Evolutionary conservation across 1,284 basidiomycete species (phyloP).

Genomic region (Wallemia hederae): DNA sequence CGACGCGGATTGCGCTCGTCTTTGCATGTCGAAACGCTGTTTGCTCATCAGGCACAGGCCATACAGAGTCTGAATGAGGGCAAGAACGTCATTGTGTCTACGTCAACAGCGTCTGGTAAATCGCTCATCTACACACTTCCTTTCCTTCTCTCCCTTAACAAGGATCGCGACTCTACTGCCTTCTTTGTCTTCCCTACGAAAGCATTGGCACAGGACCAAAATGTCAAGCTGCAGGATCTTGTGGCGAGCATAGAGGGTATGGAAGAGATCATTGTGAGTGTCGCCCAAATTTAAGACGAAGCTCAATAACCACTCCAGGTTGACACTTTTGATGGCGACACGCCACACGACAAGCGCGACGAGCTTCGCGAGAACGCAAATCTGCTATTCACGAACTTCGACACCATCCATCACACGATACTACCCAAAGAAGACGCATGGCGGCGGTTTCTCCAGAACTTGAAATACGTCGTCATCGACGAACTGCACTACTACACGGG

Average conservation of each 20-base stretch:
- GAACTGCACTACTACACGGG: conserved; percentile 54
- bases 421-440: conserved; percentile 57
- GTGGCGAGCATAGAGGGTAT: conserved; percentile 32
- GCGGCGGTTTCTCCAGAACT: conserved; percentile 28
- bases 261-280: conserved; percentile 22
- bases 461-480: conserved; percentile 28
- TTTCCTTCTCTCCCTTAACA: conserved; percentile 34
- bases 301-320: too few species aligned
- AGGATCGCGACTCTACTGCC: conserved; percentile 32
- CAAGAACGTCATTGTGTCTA: conserved; percentile 58
- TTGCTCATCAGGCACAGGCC: conserved; percentile 39
- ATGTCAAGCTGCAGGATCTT: conserved; percentile 33
- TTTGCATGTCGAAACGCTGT: neutral
- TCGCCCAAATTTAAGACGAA: neutral
- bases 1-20: neutral
- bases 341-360: conserved; percentile 28
- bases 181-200: conserved; percentile 78
- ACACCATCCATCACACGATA: conserved; percentile 62
- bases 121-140: conserved; percentile 72
- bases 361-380: conserved; percentile 16
- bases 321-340: conserved; percentile 68
- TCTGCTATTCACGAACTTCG: conserved; percentile 44
- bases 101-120: conserved; percentile 70
- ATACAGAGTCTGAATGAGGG: conserved; percentile 33
- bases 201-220: conserved; percentile 75